Base-by-base conservation (phyloP, 2,329 filamentous ascomycete genomes). In the Penicillium expansum region DNA sequence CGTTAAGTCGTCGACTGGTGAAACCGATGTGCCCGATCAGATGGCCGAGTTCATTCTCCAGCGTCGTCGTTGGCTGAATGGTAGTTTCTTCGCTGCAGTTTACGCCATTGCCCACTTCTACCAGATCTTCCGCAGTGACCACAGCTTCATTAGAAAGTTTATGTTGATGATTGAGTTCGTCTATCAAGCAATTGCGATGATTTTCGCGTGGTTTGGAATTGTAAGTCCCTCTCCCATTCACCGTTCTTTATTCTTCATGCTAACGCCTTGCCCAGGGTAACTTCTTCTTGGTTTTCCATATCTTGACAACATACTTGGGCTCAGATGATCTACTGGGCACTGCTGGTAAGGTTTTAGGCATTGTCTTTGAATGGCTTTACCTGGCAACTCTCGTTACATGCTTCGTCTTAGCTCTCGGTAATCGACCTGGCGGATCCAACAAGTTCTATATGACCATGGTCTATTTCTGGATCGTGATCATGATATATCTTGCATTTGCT, bases 201-300 rank as follows among this genome's bases (percentile, higher is more conserved):
- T 99, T 70, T 99, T 97, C 74, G 92, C 94, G 52, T 99, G 94
- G 94, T 97, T 99, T 72, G 91, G 89, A 67, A 94, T 97, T 70
- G 49, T 52, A 52, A 9, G 39, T 7, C 16, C 41, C 11, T 20
- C 38, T 5, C 14, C 16, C 7, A 18, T 43, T 3, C 5, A 18
- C 20, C 6, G 22, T 27, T 2, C 14, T 16, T 14, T 27, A 14
- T n/a, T 27, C 27, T 20, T 1, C 35, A 35, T 30, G 30, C 49
- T 52, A 52, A 52, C 16, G 0, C 20, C 7, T 20, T 24, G 20
- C 3, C 20, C 49, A 52, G 49, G 86, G 94, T 71, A 99, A 99
- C 79, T 99, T 99, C 83, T 99, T 97, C 83, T 79, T 99, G 70
- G 93, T 99, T 66, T 99, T 99, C 81, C 92, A 92, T 75, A 97